Evolutionary conservation across 2,329 filamentous ascomycete species (phyloP).

Genomic region (Trichoderma gracile): DNA sequence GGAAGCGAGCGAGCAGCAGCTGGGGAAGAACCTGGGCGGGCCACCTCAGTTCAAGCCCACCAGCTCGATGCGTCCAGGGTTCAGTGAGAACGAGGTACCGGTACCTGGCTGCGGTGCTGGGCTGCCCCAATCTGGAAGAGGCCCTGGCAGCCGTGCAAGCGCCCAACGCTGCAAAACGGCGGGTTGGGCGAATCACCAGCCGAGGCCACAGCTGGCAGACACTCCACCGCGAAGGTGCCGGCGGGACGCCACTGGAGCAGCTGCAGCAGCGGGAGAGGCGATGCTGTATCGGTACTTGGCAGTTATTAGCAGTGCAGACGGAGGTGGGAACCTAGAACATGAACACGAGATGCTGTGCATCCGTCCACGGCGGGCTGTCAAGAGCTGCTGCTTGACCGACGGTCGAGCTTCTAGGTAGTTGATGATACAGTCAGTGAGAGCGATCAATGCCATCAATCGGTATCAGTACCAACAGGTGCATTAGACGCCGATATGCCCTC

Average conservation of each 20-base stretch:
- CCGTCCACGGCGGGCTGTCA: no score
- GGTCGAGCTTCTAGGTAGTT: no score
- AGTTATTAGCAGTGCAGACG: no score
- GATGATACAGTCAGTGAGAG: no score
- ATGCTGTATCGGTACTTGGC: neutral
- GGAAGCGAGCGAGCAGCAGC: slow-evolving; percentile 17
- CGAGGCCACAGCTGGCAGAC: neutral
- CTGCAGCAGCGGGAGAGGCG: neutral
- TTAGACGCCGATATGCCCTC: no score
- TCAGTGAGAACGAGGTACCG: neutral
- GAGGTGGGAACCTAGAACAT: no score
- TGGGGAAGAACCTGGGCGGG: slow-evolving; percentile 5
- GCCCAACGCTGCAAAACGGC: neutral
- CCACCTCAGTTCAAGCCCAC: neutral
- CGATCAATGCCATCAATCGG: no score
- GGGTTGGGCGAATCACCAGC: no score
- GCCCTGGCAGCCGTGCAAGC: neutral
- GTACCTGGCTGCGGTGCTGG: neutral
- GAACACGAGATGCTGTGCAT: no score
- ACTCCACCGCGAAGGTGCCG: neutral
- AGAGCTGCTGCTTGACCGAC: no score
- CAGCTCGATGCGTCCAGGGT: neutral
- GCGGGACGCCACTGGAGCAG: neutral
- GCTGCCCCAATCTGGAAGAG: neutral
- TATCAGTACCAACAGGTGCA: no score